Percentiles rank a stretch among this genome's conserved stretches.
Evolutionary conservation across 805 yeast genomes (phyloP).

Genomic region (Blastobotrys mokoenaii): DNA sequence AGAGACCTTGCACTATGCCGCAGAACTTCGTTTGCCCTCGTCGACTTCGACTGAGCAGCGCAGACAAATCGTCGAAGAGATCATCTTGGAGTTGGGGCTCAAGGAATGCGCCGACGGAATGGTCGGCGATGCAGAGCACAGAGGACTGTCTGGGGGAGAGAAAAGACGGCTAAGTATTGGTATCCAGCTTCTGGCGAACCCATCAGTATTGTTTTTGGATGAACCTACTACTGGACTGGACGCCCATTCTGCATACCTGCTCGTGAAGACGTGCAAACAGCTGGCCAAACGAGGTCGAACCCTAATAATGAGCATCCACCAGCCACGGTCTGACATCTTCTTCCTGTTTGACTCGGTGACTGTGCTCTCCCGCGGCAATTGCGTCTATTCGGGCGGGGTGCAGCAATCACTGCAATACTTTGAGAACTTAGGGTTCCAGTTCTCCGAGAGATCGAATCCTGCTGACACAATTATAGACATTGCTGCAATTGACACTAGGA

Average conservation of each 20-base stretch:
- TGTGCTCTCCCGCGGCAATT: slow-evolving; percentile 52
- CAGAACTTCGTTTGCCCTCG: slow-evolving; percentile 56
- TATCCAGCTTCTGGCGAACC: slow-evolving; percentile 66
- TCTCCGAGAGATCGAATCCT: slow-evolving; percentile 46
- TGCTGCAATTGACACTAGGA: slow-evolving; percentile 47
- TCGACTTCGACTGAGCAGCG: slow-evolving; percentile 38
- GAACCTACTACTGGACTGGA: slow-evolving; percentile 89
- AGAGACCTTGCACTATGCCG: slow-evolving; percentile 64
- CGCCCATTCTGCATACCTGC: slow-evolving; percentile 61
- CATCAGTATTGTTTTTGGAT: slow-evolving; percentile 68
- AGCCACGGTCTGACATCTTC: slow-evolving; percentile 73
- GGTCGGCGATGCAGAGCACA: slow-evolving; percentile 45
- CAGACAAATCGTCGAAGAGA: slow-evolving; percentile 43
- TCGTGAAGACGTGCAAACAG: slow-evolving; percentile 52
- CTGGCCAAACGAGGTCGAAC: slow-evolving; percentile 58
- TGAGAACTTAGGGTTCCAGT: slow-evolving; percentile 33
- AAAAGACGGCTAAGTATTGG: slow-evolving; percentile 71
- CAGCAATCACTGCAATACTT: slow-evolving; percentile 42
- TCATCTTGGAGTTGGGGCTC: slow-evolving; percentile 57
- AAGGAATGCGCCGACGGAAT: slow-evolving; percentile 52
- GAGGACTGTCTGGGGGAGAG: slow-evolving; percentile 79
- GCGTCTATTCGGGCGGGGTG: slow-evolving; percentile 41
- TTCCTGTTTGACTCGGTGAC: slow-evolving; percentile 59
- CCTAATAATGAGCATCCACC: slow-evolving; percentile 70
- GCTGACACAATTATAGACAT: slow-evolving; percentile 54